Evolutionary conservation across 768 basidiomycete genomes (phyloP).

Genomic region (Chlorophyllum brunneum): DNA sequence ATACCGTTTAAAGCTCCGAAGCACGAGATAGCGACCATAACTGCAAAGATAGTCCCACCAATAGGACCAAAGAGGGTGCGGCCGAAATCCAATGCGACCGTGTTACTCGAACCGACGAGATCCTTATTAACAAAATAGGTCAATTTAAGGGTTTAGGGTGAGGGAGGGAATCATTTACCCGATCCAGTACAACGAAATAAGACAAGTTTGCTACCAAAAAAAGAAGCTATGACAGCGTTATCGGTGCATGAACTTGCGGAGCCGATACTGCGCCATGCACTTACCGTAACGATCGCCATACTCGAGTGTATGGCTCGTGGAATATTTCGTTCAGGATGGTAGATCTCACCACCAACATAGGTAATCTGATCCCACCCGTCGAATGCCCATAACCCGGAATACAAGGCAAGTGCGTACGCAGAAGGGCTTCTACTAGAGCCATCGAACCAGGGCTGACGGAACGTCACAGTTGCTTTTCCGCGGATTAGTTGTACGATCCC

Average conservation of each 20-base stretch:
- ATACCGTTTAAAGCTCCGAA: conserved; percentile 91
- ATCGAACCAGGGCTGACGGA: conserved; percentile 65
- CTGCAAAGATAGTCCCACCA: conserved; percentile 86
- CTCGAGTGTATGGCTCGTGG: conserved; percentile 88
- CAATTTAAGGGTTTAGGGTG: conserved; percentile 5
- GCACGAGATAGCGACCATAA: conserved; percentile 91
- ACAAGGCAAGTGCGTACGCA: conserved; percentile 88
- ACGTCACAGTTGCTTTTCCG: conserved; percentile 65
- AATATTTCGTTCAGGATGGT: conserved; percentile 78
- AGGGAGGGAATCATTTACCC: conserved; percentile 33
- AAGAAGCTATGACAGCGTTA: conserved; percentile 43
- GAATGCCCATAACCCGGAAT: conserved; percentile 93
- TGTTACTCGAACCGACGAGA: conserved; percentile 76
- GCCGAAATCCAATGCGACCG: conserved; percentile 91
- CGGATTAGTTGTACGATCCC: conserved; percentile 75
- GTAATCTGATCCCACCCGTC: conserved; percentile 96
- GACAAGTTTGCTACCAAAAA: conserved; percentile 83
- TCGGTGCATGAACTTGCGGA: not conserved
- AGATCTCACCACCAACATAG: conserved; percentile 88
- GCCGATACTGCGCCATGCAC: conserved; percentile 19
- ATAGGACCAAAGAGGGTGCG: conserved; percentile 77
- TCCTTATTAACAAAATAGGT: conserved; percentile 27
- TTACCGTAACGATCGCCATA: conserved; percentile 76
- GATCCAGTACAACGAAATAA: conserved; percentile 92
- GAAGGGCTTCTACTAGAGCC: conserved; percentile 77